phyloP scores from a whole-genome alignment of 495 filamentous ascomycete species.

The Podospora sp. region DNA sequence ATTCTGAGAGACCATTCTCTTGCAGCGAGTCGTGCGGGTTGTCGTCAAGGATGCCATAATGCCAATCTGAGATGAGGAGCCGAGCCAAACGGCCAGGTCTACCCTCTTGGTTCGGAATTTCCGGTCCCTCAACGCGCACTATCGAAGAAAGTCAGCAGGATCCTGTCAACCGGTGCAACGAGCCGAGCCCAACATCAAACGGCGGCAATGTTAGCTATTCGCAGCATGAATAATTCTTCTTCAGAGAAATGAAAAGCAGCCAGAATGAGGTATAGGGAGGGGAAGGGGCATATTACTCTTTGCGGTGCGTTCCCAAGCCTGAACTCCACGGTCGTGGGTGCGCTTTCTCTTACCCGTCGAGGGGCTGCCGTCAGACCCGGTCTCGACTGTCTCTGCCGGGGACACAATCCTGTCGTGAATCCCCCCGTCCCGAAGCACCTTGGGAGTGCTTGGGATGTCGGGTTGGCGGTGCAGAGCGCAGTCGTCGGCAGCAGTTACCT shows the following conservation, averaged over 20 bases:
- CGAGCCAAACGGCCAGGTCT: not conserved
- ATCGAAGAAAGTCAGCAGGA: not conserved
- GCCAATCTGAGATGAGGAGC: conserved; percentile 30
- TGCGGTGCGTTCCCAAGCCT: not conserved
- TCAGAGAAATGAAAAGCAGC: not conserved
- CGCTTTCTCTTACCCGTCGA: not conserved
- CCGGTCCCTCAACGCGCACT: conserved; percentile 12
- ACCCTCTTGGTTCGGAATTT: not conserved
- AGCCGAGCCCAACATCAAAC: not conserved
- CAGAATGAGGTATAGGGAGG: not conserved
- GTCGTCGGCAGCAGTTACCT: not conserved
- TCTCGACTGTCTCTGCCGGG: not conserved
- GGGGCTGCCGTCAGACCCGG: not conserved
- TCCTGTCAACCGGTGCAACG: not conserved
- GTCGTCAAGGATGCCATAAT: conserved; percentile 20
- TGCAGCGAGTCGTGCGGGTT: not conserved
- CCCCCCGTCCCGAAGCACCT: conserved; percentile 8
- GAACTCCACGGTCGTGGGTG: not conserved
- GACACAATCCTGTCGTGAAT: not conserved
- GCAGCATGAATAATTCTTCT: not conserved
- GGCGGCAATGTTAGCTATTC: not conserved
- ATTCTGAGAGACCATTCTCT: not conserved
- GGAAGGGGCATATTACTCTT: not conserved
- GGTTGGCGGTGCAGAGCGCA: not conserved
- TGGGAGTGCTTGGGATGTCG: conserved; percentile 5